A percentile compares a stretch with the other conserved stretches of the same genome.
These are phyloP conservation scores for Helianthus tuberosus DNA, from an alignment of 129 eudicot genomes.

Conservation along the genomic window DNA sequence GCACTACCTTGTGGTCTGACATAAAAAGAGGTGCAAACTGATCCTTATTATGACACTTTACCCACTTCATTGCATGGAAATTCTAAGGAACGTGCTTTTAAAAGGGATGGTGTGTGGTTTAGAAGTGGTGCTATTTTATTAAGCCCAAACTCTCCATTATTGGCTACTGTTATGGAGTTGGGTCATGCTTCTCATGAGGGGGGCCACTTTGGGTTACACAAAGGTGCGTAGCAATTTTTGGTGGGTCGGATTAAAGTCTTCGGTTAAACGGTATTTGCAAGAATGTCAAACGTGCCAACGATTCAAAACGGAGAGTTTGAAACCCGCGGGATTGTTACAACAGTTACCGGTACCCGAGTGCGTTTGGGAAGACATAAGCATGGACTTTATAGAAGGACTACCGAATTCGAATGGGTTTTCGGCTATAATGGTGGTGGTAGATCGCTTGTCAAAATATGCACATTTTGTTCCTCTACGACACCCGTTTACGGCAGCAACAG, in stretches of 20 bases:
- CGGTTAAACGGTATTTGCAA: not conserved
- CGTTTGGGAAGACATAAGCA: not conserved
- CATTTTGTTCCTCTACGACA: slow-evolving; percentile 1
- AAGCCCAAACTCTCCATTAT: not conserved
- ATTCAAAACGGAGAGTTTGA: not conserved
- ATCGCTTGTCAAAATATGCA: slow-evolving; percentile 2
- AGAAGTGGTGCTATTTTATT: not conserved
- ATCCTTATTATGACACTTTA: not conserved
- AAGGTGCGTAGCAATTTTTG: not conserved
- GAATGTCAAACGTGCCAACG: not conserved
- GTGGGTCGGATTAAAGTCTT: not conserved
- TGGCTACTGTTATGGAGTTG: not conserved
- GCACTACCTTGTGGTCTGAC: slow-evolving; percentile 3
- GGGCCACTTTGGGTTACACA: not conserved
- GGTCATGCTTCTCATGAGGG: slow-evolving; percentile 3
- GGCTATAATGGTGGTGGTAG: not conserved
- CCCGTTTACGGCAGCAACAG: not conserved
- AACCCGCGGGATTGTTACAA: not conserved
- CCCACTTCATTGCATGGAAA: not conserved
- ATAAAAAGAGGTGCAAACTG: not conserved
- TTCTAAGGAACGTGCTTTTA: too few relatives aligned
- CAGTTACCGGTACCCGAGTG: not conserved
- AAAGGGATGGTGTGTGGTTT: slow-evolving; percentile 7
- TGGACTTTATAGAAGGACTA: slow-evolving; percentile 14
- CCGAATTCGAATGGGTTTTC: slow-evolving; percentile 3